Percentiles rank a stretch among this genome's conserved stretches.
Conservation (phyloP, 108 stramenopile genomes). For the Aurantiochytrium sp. region DNA sequence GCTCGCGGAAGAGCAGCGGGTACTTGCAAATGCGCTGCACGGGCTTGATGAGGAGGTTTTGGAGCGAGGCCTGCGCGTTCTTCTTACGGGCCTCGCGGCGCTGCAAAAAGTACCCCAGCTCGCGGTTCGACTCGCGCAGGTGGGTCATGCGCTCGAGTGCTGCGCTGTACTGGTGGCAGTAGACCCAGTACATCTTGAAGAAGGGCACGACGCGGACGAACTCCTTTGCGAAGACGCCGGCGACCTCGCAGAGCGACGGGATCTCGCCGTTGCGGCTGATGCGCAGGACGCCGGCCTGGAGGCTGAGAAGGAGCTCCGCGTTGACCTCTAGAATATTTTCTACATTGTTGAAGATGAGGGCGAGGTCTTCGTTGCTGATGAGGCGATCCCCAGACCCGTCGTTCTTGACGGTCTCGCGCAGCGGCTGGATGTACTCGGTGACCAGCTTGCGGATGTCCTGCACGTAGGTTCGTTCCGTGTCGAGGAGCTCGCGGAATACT, state of each 20-base stretch:
- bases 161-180: slow-evolving; percentile 33
- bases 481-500: not conserved
- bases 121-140: not conserved
- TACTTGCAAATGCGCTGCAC: slow-evolving; percentile 37
- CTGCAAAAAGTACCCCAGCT: slow-evolving; percentile 8
- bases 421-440: slow-evolving; percentile 14
- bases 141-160: not conserved
- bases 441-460: slow-evolving; percentile 15
- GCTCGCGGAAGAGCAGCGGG: slow-evolving; percentile 30
- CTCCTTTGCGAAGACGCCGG: slow-evolving; percentile 25
- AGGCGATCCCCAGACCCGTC: not conserved
- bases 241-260: slow-evolving; percentile 1
- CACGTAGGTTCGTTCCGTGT: slow-evolving; percentile 12
- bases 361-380: slow-evolving; percentile 23
- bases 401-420: not conserved
- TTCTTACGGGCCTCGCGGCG: slow-evolving; percentile 3
- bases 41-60: slow-evolving; percentile 31
- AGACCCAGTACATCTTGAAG: slow-evolving; percentile 30
- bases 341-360: slow-evolving; percentile 2
- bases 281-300: not conserved
- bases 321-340: slow-evolving; percentile 20
- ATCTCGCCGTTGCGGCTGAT: slow-evolving; percentile 12
- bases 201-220: slow-evolving; percentile 28
- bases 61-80: not conserved
- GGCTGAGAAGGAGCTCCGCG: not conserved